Conservation (phyloP, 495 filamentous ascomycete genomes). For the Stereocaulon alpinum region DNA sequence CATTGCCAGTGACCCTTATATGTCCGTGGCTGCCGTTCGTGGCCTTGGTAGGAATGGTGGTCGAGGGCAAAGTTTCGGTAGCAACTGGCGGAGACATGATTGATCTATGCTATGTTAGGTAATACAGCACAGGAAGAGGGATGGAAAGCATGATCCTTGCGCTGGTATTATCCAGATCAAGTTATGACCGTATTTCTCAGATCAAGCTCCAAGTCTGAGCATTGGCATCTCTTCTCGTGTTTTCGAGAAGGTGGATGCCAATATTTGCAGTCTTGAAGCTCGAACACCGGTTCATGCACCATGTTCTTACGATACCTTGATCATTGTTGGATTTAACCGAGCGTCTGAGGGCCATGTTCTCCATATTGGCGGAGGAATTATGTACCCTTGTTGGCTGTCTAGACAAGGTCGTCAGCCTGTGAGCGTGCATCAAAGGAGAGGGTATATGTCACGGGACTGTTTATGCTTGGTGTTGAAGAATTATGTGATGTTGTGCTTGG, state of each 20-base stretch:
- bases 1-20: conserved; percentile 37
- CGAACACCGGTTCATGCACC: conserved; percentile 62
- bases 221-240: conserved; percentile 17
- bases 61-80: conserved; percentile 33
- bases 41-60: conserved; percentile 21
- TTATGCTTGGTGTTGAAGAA: background rate
- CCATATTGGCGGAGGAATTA: background rate
- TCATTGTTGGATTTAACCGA: conserved; percentile 9
- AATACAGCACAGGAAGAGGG: conserved; percentile 28
- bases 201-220: conserved; percentile 39
- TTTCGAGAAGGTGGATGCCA: conserved; percentile 23
- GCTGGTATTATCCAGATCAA: conserved; percentile 99
- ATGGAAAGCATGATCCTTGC: conserved; percentile 84
- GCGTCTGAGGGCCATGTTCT: conserved; percentile 9
- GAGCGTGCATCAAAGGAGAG: background rate
- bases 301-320: conserved; percentile 18
- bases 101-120: conserved; percentile 26
- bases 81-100: conserved; percentile 65
- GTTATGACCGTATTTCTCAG: conserved; percentile 97
- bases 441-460: conserved; percentile 1
- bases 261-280: conserved; percentile 22
- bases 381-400: background rate
- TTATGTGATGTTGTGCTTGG: background rate
- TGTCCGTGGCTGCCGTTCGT: conserved; percentile 27
- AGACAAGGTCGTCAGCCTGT: background rate